Conservation (phyloP, 129 eudicot species). For the Pseudognaphalium luteoalbum region DNA sequence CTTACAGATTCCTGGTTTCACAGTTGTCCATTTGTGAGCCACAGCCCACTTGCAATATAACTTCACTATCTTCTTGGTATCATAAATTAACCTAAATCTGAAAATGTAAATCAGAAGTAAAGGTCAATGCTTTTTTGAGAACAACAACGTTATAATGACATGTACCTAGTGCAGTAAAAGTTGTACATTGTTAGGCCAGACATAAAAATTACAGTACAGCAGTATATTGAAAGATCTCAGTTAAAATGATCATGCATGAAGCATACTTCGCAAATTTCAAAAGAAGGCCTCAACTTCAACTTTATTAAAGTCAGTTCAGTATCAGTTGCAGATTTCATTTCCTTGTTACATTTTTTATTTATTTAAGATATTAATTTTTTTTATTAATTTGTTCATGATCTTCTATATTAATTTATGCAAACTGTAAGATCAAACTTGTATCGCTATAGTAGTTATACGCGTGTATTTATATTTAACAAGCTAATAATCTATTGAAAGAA, state of each 20-base stretch:
- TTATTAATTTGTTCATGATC: not conserved
- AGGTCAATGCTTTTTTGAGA: constrained; percentile 21
- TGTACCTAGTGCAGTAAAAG: constrained; percentile 20
- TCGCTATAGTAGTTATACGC: no score
- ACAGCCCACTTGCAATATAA: constrained; percentile 15
- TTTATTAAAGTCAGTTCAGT: not conserved
- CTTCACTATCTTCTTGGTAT: constrained; percentile 13
- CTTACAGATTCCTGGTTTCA: constrained; percentile 29
- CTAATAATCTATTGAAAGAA: no score
- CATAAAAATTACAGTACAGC: constrained; percentile 9
- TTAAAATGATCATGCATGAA: not conserved
- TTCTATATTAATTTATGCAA: not conserved
- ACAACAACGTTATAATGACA: constrained; percentile 2
- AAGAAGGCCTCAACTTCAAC: not conserved
- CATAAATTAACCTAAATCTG: constrained; percentile 30
- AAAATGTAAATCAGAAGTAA: constrained; percentile 21
- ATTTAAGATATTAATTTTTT: not conserved
- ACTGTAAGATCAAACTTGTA: not conserved
- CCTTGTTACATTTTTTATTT: not conserved
- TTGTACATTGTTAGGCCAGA: not conserved
- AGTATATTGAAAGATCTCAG: constrained; percentile 12
- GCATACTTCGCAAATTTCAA: not conserved
- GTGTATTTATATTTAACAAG: not conserved
- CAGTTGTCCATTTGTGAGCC: constrained; percentile 29
- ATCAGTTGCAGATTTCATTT: constrained; percentile 15